Evolutionary conservation across 1,284 basidiomycete species (phyloP).

Genomic region (Thecaphora frezii): DNA sequence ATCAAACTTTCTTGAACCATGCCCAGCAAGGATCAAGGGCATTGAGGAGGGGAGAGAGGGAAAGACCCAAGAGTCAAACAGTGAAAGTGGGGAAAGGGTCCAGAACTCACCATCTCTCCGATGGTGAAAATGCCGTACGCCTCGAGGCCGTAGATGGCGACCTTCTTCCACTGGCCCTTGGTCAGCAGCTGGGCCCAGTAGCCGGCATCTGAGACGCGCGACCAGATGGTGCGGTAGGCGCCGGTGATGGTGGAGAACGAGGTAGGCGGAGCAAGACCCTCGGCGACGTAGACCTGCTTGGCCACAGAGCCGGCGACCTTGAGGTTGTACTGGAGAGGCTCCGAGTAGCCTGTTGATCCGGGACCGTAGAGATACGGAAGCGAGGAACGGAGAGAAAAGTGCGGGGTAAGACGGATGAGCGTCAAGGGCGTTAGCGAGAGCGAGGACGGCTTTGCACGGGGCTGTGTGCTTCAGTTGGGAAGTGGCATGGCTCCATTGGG

Average conservation of each 20-base stretch:
- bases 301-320: conserved; percentile 78
- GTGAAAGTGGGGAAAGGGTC: not conserved
- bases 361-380: not conserved
- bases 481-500: no score
- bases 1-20: not conserved
- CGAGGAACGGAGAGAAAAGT: not conserved
- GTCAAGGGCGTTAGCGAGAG: not conserved
- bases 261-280: conserved; percentile 80
- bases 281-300: conserved; percentile 87
- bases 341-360: conserved; percentile 24
- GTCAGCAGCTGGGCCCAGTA: conserved; percentile 73
- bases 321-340: conserved; percentile 49
- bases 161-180: conserved; percentile 75
- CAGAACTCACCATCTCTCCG: conserved; percentile 52
- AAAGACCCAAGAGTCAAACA: not conserved
- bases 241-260: conserved; percentile 68
- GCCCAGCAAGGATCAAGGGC: not conserved
- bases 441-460: no score
- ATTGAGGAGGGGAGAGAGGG: not conserved
- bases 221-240: conserved; percentile 75
- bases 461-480: not conserved
- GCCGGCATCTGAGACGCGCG: conserved; percentile 67
- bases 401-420: not conserved
- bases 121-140: conserved; percentile 78
- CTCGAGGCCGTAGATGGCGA: conserved; percentile 81